These are phyloP conservation scores for Vanrija humicola DNA, from an alignment of 1,284 basidiomycete species.

Conservation along the genomic window DNA sequence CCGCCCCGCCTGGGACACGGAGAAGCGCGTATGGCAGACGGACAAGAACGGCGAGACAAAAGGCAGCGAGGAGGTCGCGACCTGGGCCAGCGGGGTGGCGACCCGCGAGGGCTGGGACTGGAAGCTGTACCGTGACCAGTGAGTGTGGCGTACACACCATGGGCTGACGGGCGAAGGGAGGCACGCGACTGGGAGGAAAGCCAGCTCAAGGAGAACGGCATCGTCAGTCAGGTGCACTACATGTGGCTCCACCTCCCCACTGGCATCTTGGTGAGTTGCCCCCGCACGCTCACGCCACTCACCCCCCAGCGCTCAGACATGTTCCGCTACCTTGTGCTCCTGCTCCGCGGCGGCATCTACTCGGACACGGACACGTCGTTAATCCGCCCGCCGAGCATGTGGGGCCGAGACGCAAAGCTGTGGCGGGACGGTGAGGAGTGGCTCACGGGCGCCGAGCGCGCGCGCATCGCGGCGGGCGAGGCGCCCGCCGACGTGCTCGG, in stretches of 20 bases:
- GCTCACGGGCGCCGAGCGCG: slow-evolving; percentile 20
- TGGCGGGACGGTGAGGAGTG: slow-evolving; percentile 41
- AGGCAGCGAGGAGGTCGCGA: slow-evolving; percentile 18
- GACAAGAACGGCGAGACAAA: slow-evolving; percentile 28
- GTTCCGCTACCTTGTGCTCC: slow-evolving; percentile 45
- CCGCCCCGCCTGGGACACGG: slow-evolving; percentile 16
- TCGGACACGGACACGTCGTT: slow-evolving; percentile 47
- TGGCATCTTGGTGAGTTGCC: slow-evolving; percentile 43
- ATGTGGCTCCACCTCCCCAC: slow-evolving; percentile 41
- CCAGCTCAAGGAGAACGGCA: slow-evolving; percentile 11
- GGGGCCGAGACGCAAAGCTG: slow-evolving; percentile 33
- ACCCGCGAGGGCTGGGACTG: slow-evolving; percentile 43
- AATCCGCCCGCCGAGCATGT: slow-evolving; percentile 35
- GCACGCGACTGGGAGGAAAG: slow-evolving; percentile 29
- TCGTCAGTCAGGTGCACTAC: slow-evolving; percentile 20
- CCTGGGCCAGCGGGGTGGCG: slow-evolving; percentile 32
- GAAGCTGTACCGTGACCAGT: slow-evolving; percentile 18
- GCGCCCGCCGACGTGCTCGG: slow-evolving; percentile 26
- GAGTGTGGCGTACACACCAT: not conserved
- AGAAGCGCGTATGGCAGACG: slow-evolving; percentile 46
- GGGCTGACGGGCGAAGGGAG: slow-evolving; percentile 15
- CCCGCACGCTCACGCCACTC: not conserved
- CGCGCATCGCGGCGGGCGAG: slow-evolving; percentile 24
- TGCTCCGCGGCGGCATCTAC: slow-evolving; percentile 48
- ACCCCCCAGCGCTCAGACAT: slow-evolving; percentile 34